Evolutionary conservation across 805 yeast species (phyloP).

Genomic region (Pichia heedii): DNA sequence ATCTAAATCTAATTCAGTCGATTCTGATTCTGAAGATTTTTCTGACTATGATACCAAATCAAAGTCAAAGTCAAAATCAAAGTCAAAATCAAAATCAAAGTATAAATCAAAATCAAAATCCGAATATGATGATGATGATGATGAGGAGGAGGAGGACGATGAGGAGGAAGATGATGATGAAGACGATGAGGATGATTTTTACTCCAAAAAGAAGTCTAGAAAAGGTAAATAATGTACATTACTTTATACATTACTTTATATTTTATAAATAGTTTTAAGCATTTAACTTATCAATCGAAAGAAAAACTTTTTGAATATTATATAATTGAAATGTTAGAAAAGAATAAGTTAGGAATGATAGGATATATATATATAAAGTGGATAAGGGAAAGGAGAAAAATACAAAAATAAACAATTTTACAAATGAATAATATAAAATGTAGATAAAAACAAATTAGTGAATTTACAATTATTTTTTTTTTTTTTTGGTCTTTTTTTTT

Average conservation of each 20-base stretch:
- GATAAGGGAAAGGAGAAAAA: background rate
- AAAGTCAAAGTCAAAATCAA: background rate
- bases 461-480: no score
- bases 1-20: background rate
- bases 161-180: conserved; percentile 1
- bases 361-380: no score
- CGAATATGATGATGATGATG: conserved; percentile 1
- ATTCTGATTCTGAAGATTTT: background rate
- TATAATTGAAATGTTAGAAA: no score
- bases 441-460: no score
- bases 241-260: no score
- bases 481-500: no score
- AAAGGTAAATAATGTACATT: no score
- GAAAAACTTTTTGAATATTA: no score
- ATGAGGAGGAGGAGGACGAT: no score
- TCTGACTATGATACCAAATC: background rate
- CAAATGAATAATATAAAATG: background rate
- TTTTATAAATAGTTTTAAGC: no score
- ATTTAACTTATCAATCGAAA: no score
- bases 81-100: background rate
- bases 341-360: no score
- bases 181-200: background rate
- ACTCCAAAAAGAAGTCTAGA: background rate
- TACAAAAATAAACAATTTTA: background rate
- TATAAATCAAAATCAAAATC: background rate